phyloP scores from a whole-genome alignment of 2,329 filamentous ascomycete genomes.

The Pseudogymnoascus sp. region DNA sequence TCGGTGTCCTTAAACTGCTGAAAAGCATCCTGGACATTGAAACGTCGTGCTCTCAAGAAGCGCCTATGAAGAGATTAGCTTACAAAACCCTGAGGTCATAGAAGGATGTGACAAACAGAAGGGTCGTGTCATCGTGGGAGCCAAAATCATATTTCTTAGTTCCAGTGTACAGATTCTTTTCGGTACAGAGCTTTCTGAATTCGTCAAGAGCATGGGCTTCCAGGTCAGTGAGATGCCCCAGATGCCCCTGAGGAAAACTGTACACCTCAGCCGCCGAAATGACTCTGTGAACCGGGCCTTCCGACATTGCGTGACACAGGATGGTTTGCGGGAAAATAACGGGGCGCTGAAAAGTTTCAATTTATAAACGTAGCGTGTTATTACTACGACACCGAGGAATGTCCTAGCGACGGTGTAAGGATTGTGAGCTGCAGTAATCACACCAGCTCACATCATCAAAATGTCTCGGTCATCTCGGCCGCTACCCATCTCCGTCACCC shows the following conservation, averaged over 20 bases:
- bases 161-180: constrained; percentile 54
- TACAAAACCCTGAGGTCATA: not conserved
- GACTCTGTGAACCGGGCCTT: constrained; percentile 20
- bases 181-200: constrained; percentile 63
- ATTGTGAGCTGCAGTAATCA: not conserved
- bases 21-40: constrained; percentile 68
- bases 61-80: constrained; percentile 45
- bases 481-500: not conserved
- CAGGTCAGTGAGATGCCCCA: constrained; percentile 63
- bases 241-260: constrained; percentile 67
- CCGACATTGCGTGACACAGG: not conserved
- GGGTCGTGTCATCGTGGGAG: constrained; percentile 62
- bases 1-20: constrained; percentile 83
- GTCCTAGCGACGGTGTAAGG: not conserved
- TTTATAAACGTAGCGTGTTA: not conserved
- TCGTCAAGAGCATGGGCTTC: constrained; percentile 59
- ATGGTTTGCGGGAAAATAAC: not conserved
- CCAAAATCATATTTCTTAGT: constrained; percentile 32
- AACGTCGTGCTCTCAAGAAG: constrained; percentile 78
- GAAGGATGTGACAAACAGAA: constrained; percentile 48
- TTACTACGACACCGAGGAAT: not conserved
- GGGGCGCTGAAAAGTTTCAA: not conserved
- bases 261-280: constrained; percentile 30
- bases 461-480: not conserved
- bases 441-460: not conserved